A percentile compares a stretch with the other conserved stretches of the same genome.
Conservation (phyloP, 2,329 filamentous ascomycete species). For the Sordariomycetes sp. region DNA sequence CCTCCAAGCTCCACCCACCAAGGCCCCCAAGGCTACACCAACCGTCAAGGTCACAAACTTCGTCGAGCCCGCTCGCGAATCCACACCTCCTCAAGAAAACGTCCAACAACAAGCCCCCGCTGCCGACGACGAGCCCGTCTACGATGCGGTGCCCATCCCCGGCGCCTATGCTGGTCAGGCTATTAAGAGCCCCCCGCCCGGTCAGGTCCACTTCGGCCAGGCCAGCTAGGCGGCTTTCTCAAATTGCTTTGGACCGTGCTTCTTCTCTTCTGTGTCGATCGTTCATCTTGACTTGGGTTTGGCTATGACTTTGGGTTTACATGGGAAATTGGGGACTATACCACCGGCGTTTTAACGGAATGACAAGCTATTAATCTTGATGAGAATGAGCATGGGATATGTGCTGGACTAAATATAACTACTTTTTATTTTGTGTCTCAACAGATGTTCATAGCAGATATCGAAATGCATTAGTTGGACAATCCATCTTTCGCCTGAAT, state of each 20-base stretch:
- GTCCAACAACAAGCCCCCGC: constrained; percentile 56
- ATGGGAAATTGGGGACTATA: constrained; percentile 1
- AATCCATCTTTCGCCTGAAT: no score
- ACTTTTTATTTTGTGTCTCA: constrained; percentile 1
- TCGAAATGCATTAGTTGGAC: background rate
- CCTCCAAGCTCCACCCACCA: constrained; percentile 75
- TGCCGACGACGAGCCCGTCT: constrained; percentile 73
- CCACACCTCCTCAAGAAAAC: constrained; percentile 23
- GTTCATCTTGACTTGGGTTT: background rate
- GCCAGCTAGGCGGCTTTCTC: constrained; percentile 10
- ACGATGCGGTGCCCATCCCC: constrained; percentile 81
- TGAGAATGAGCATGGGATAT: background rate
- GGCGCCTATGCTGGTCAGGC: constrained; percentile 62
- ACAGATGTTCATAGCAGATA: no score
- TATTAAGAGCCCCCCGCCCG: constrained; percentile 40
- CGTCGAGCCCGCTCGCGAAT: constrained; percentile 26
- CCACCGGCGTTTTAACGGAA: constrained; percentile 3
- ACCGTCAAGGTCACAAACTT: constrained; percentile 57
- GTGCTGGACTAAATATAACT: background rate
- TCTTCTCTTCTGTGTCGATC: background rate
- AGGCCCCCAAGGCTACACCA: constrained; percentile 69
- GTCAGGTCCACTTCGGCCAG: constrained; percentile 32
- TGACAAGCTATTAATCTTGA: no score
- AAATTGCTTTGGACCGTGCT: no score
- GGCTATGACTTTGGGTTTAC: background rate